A percentile compares a stretch with the other conserved stretches of the same genome.
These are phyloP conservation scores for Myriosclerotinia curreyana DNA, from an alignment of 2,329 filamentous ascomycete species.

Conservation along the genomic window DNA sequence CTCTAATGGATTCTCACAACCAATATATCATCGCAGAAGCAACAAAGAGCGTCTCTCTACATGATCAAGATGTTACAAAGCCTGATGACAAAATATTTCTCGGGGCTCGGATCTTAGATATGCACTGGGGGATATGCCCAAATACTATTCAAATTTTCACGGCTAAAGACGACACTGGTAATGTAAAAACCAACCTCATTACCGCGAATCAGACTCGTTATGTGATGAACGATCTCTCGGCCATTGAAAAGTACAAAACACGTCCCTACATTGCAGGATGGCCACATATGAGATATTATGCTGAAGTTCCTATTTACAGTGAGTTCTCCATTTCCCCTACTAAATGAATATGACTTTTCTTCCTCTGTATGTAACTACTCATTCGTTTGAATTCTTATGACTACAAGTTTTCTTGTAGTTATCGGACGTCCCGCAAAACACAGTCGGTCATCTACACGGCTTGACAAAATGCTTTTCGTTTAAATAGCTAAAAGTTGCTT, in stretches of 20 bases:
- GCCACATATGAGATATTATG: conserved; percentile 34
- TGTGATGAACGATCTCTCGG: conserved; percentile 32
- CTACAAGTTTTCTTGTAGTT: too few species aligned
- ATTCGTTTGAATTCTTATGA: background rate
- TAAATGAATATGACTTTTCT: background rate
- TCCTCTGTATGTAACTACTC: background rate
- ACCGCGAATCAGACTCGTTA: conserved; percentile 26
- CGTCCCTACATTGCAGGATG: conserved; percentile 28
- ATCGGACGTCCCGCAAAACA: background rate
- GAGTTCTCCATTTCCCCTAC: background rate
- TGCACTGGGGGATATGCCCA: conserved; percentile 30
- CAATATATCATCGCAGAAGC: conserved; percentile 35
- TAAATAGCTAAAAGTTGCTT: background rate
- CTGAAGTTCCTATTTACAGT: conserved; percentile 33
- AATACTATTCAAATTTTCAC: conserved; percentile 31
- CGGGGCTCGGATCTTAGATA: conserved; percentile 26
- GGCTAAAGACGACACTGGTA: conserved; percentile 21
- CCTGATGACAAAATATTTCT: conserved; percentile 29
- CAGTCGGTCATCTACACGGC: too few species aligned
- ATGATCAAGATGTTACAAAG: conserved; percentile 14
- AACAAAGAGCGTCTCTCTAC: conserved; percentile 28
- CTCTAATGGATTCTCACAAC: conserved; percentile 33
- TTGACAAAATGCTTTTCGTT: background rate
- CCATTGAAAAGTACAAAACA: conserved; percentile 25
- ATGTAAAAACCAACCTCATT: conserved; percentile 22